phyloP scores from a whole-genome alignment of 441 rosid genomes.

The Populus tomentosa region DNA sequence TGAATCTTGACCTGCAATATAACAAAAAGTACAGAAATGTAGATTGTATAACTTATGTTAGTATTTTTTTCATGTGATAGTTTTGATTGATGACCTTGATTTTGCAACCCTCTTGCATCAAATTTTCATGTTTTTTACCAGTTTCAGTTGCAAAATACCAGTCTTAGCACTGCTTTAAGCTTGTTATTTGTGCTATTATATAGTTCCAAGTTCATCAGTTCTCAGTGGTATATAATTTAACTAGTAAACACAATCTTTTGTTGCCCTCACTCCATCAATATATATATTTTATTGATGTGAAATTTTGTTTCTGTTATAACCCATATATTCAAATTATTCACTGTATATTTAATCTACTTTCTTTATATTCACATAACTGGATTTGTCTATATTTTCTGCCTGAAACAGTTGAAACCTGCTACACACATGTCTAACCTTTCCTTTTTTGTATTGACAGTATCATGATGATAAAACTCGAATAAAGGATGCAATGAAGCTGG shows the following conservation, averaged over 20 bases:
- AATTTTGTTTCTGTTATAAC: not conserved
- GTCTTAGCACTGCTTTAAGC: not conserved
- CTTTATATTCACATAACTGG: not conserved
- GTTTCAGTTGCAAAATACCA: not conserved
- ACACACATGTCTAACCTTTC: slow-evolving; percentile 11
- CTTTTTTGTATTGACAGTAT: slow-evolving; percentile 43
- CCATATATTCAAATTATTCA: not conserved
- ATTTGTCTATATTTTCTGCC: not conserved
- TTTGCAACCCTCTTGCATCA: not conserved
- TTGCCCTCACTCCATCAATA: not conserved
- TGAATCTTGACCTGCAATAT: no score
- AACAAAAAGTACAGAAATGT: no score
- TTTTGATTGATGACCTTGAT: not conserved
- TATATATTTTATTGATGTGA: not conserved
- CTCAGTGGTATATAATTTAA: not conserved
- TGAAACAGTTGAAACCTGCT: slow-evolving; percentile 12
- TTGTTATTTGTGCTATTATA: not conserved
- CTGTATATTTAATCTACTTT: not conserved
- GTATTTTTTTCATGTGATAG: not conserved
- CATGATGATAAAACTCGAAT: slow-evolving; percentile 72
- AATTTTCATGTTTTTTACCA: not conserved
- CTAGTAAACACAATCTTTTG: not conserved
- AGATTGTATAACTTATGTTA: no score
- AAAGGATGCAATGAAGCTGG: slow-evolving; percentile 76
- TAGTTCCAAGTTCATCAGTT: not conserved